Evolutionary conservation across 1,139 yeast genomes (phyloP).

Genomic region (Hemisphaericaspora subhashii): DNA sequence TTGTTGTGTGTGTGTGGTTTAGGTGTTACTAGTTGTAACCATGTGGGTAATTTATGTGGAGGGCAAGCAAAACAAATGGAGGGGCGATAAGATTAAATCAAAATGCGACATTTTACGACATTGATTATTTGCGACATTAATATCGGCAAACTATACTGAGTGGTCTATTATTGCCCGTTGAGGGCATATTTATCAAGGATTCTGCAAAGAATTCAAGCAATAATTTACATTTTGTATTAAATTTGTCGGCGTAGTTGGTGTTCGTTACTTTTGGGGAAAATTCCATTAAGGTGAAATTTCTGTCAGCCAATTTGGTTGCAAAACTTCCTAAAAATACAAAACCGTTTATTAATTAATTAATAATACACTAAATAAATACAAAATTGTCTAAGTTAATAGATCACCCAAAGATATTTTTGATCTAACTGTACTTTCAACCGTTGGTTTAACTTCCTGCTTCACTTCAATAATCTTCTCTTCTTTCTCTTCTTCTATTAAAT

Average conservation of each 20-base stretch:
- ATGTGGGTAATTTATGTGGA: not conserved
- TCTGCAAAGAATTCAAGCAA: too few relatives aligned
- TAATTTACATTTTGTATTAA: too few relatives aligned
- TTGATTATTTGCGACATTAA: too few relatives aligned
- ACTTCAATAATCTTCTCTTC: slow-evolving; percentile 5
- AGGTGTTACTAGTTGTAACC: not conserved
- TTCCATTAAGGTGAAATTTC: too few relatives aligned
- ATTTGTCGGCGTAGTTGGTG: too few relatives aligned
- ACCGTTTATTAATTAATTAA: not conserved
- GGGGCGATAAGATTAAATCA: not conserved
- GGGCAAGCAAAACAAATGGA: not conserved
- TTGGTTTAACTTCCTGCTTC: slow-evolving; percentile 1
- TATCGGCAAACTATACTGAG: too few relatives aligned
- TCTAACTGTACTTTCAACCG: slow-evolving; percentile 15
- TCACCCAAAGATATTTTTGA: slow-evolving; percentile 27
- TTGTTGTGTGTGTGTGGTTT: not conserved
- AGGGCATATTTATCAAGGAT: too few relatives aligned
- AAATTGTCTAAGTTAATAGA: slow-evolving; percentile 18
- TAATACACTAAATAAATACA: not conserved
- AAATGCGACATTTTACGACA: too few relatives aligned
- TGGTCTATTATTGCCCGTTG: too few relatives aligned
- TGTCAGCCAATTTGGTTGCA: too few relatives aligned
- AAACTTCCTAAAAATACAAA: too few relatives aligned
- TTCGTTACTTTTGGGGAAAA: too few relatives aligned
- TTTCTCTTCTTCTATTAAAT: slow-evolving; percentile 3